Evolutionary conservation across 2,329 filamentous ascomycete genomes (phyloP).

Genomic region (Ceratocystis cubensis): DNA sequence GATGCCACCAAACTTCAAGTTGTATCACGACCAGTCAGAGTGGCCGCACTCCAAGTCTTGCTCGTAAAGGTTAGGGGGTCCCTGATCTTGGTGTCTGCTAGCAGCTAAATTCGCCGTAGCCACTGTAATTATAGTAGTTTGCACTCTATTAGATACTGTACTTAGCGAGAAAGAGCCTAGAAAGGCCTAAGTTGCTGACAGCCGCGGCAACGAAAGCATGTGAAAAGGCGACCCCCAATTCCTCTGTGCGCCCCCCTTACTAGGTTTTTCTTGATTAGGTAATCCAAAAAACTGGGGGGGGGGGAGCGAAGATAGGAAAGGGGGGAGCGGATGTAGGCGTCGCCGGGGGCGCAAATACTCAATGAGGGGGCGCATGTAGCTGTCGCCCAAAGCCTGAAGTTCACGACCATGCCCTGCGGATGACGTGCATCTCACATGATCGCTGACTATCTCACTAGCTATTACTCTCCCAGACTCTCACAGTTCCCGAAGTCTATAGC

Average conservation of each 20-base stretch:
- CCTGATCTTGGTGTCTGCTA: neutral
- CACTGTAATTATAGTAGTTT: neutral
- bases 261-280: no score
- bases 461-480: neutral
- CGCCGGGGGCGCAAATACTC: no score
- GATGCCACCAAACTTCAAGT: neutral
- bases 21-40: neutral
- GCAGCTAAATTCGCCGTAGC: neutral
- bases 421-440: neutral
- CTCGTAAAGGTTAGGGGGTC: neutral
- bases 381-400: neutral
- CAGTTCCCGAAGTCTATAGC: neutral
- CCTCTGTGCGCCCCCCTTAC: no score
- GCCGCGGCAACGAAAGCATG: neutral
- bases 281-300: no score
- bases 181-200: neutral
- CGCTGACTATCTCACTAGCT: neutral
- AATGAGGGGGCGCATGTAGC: neutral
- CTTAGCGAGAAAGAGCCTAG: neutral
- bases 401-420: neutral
- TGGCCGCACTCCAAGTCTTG: neutral
- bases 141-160: neutral
- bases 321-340: no score
- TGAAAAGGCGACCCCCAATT: neutral
- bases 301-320: no score